Base-by-base conservation (phyloP, 768 basidiomycete genomes). In the Pulveroboletus sp. region DNA sequence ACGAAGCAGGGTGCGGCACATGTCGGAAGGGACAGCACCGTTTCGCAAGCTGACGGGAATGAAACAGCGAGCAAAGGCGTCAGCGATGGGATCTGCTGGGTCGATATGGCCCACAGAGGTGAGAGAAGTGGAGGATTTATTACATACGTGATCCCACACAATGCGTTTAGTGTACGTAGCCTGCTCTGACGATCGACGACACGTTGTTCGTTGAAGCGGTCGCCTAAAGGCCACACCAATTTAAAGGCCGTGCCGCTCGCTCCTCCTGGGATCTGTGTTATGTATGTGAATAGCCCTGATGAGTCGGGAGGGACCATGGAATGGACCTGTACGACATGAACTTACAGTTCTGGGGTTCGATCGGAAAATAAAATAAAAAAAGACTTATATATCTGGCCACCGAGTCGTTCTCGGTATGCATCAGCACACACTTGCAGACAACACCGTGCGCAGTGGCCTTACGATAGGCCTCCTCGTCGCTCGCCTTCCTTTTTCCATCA, bases 161-260 rank as follows among this genome's bases (percentile, higher is more conserved):
- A n/a, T 40, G 57, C 8, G 53, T 47, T 48, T 49, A 10, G 2
- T 32, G 61, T 62, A 62, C 61, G 61, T 62, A 64, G 36, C 41
- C 40, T 39, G 38, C 47, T 61, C 51, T 58, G 62, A 64, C 62
- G 59, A 62, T 62, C 62, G 59, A 46, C 48, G 14, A 46, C 58
- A 57, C 39, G 54, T 50, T 52, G 50, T 47, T 39, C 26, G 35
- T 8, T 36, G 36, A 37, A 49, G 50, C 47, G 50, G 56, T 64
- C 59, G 56, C 56, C 33, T 59, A 58, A 61, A 56, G 24, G 40
- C 62, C 51, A 49, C 46, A 38, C 17, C 48, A 47, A 43, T 50
- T 46, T 31, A 27, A 49, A 39, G 52, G 49, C 52, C 46, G 51
- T 55, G 40, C 43, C 37, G 37, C 46, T 54, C 37, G 60, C 39